Evolutionary conservation across 257 asterid genomes (phyloP), one percentile per base, ranked within the genome.

Genomic region (Buddleja alternifolia): DNA sequence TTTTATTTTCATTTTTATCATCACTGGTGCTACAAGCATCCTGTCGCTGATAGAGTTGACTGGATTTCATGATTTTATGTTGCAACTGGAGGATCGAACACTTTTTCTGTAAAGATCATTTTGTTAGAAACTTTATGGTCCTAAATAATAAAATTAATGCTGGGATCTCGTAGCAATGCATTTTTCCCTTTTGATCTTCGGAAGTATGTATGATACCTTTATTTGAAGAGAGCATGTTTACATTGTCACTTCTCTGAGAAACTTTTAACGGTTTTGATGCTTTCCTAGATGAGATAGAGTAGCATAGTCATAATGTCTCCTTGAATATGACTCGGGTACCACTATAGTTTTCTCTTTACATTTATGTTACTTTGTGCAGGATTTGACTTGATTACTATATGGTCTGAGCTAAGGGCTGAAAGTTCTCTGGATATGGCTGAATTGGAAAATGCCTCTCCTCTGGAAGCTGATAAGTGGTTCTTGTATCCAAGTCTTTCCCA

Each of bases 401-500:
- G 90, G 93, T 70, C 85, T 36, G 93, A 83, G 75, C 69, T 66
- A 72, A 69, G 69, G 45, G 69, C 85, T 32, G 90, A 67, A 74
- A 84, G 83, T 73, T 88, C 95, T 60, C 66, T 80, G 57, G 87
- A 82, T 72, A 88, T 88, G 95, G 95, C 90, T 73, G 95, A 86
- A 75, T 75, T 82, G 77, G 93, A 88, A 77, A 88, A 84, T 78
- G 85, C 80, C 51, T 82, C 93, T 6, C 83, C 93, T 23, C 62
- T 75, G 70, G 95, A 86, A 63, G 95, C 95, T 77, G 93, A 84
- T 52, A 78, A 75, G 71, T 88, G 95, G 93, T 82, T 84, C 58
- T 74, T 88, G 63, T 54, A 62, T 75, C 90, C 95, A 68, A 71
- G 54, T 63, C 60, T 86, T 73, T 77, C 86, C 63, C 77, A 62